Conservation (phyloP, 129 eudicot species). For the Flaveria linearis region DNA sequence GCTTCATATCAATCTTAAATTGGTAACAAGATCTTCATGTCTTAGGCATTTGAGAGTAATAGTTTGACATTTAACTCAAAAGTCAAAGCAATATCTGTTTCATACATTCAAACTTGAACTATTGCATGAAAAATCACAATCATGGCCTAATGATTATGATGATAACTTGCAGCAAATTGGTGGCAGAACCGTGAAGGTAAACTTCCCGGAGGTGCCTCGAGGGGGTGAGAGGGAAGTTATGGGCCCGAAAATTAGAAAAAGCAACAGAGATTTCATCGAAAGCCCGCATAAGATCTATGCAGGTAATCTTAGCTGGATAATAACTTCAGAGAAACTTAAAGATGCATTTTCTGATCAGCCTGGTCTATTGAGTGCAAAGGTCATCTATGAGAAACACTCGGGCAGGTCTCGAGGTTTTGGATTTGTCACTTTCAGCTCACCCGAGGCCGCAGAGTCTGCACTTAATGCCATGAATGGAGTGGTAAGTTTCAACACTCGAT, state of each 20-base stretch:
- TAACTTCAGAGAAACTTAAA: constrained; percentile 71
- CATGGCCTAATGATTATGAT: background rate
- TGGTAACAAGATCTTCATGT: background rate
- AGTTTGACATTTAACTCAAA: constrained; percentile 1
- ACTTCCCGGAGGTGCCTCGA: constrained; percentile 94
- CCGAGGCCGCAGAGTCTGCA: constrained; percentile 65
- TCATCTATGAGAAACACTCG: constrained; percentile 66
- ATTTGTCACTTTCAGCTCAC: constrained; percentile 70
- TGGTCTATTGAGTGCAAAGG: constrained; percentile 84
- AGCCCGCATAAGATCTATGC: constrained; percentile 89
- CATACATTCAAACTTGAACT: background rate
- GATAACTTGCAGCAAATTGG: constrained; percentile 76
- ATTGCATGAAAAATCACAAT: background rate
- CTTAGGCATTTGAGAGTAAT: background rate
- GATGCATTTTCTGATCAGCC: constrained; percentile 66
- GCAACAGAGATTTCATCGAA: constrained; percentile 64
- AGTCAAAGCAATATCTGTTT: background rate
- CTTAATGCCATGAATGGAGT: constrained; percentile 62
- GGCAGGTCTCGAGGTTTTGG: constrained; percentile 94
- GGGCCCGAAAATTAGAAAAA: constrained; percentile 61
- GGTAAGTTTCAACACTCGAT: constrained; percentile 44
- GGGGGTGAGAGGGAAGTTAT: constrained; percentile 89
- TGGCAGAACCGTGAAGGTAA: constrained; percentile 86
- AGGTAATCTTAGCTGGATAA: constrained; percentile 79
- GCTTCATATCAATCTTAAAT: too few relatives aligned